Conservation (phyloP, 805 yeast species). For the Trichomonascus vanleenenianus region DNA sequence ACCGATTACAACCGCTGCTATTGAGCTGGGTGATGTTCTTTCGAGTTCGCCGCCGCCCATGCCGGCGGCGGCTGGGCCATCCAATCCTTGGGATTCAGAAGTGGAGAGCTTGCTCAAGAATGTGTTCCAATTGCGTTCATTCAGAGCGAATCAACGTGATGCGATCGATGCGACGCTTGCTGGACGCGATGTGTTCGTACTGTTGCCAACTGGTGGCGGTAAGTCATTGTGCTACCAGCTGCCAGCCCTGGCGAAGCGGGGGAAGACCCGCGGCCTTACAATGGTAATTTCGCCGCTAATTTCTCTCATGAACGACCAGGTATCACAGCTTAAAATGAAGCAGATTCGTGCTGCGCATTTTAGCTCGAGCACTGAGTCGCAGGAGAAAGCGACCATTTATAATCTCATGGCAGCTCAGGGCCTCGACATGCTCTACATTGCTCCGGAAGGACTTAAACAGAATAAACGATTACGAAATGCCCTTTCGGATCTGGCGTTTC, state of each 20-base stretch:
- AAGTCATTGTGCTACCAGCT: constrained; percentile 92
- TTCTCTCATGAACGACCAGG: constrained; percentile 97
- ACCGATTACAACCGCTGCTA: no score
- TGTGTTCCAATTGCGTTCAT: constrained; percentile 55
- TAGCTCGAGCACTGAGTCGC: constrained; percentile 65
- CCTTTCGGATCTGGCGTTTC: constrained; percentile 48
- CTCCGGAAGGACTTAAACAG: constrained; percentile 90
- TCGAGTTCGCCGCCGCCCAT: no score
- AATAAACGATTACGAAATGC: constrained; percentile 61
- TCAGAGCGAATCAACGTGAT: constrained; percentile 78
- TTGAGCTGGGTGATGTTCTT: no score
- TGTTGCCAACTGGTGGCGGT: constrained; percentile 99
- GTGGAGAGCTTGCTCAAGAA: constrained; percentile 48
- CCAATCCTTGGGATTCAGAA: constrained; percentile 57
- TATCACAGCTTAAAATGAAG: constrained; percentile 61
- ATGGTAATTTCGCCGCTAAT: constrained; percentile 91
- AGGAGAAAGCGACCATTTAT: constrained; percentile 54
- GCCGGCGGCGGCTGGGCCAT: no score
- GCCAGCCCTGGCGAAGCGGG: constrained; percentile 77
- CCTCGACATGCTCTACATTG: constrained; percentile 71
- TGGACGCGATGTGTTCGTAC: constrained; percentile 84
- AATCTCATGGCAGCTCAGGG: constrained; percentile 37
- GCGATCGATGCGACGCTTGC: constrained; percentile 69
- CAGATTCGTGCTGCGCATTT: constrained; percentile 82
- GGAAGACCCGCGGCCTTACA: constrained; percentile 74